Conservation (phyloP, 2,329 filamentous ascomycete genomes). For the Ophiocordyceps sinensis region DNA sequence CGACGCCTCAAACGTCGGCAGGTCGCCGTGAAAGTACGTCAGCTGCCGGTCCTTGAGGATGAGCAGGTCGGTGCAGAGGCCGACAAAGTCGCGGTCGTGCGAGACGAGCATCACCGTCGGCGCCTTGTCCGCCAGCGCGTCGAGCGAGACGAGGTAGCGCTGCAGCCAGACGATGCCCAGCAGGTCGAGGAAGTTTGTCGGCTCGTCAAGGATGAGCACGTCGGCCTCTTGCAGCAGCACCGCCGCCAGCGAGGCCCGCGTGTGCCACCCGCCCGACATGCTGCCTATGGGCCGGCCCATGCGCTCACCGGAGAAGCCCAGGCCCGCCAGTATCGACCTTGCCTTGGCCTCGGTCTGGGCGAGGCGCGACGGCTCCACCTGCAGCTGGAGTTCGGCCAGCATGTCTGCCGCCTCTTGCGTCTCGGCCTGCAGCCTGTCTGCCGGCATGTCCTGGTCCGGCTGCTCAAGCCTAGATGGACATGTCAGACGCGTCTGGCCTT, state of each 20-base stretch:
- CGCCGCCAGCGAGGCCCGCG: slow-evolving; percentile 51
- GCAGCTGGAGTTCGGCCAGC: slow-evolving; percentile 52
- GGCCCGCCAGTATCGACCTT: slow-evolving; percentile 48
- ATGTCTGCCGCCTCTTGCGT: slow-evolving; percentile 56
- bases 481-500: no score
- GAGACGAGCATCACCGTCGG: slow-evolving; percentile 67
- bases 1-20: slow-evolving; percentile 56
- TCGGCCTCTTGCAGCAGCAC: slow-evolving; percentile 60
- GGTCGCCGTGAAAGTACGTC: slow-evolving; percentile 60
- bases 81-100: slow-evolving; percentile 71
- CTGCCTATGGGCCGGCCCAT: slow-evolving; percentile 46
- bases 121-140: slow-evolving; percentile 30
- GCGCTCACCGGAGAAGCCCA: slow-evolving; percentile 53
- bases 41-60: slow-evolving; percentile 60
- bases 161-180: slow-evolving; percentile 78
- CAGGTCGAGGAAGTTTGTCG: slow-evolving; percentile 75
- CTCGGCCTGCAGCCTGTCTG: slow-evolving; percentile 44
- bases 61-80: slow-evolving; percentile 63
- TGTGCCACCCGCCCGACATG: slow-evolving; percentile 66
- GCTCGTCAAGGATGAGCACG: slow-evolving; percentile 71
- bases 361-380: slow-evolving; percentile 51
- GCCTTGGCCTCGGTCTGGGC: slow-evolving; percentile 52
- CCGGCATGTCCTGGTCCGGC: slow-evolving; percentile 38
- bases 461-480: slow-evolving; percentile 27
- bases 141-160: slow-evolving; percentile 47